A percentile compares a stretch with the other conserved stretches of the same genome.
Conservation (phyloP, 768 basidiomycete species). For the Mycena vitilis region DNA sequence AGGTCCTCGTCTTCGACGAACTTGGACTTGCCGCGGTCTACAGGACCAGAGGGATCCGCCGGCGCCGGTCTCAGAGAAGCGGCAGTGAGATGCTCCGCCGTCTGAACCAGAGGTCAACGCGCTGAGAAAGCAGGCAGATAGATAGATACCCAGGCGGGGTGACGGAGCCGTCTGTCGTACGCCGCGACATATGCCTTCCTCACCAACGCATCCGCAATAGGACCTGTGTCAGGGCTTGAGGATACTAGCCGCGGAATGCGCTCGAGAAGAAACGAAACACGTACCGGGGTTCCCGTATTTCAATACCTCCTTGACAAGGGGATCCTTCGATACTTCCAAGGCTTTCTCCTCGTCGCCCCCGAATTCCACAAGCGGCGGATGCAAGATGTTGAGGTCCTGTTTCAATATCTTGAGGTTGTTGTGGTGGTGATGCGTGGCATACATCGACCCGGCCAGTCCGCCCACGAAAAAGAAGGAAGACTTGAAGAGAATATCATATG, state of each 20-base stretch:
- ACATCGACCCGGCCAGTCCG: constrained; percentile 36
- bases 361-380: constrained; percentile 32
- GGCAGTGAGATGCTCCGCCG: constrained; percentile 93
- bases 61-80: constrained; percentile 65
- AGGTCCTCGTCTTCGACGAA: constrained; percentile 89
- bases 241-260: neutral
- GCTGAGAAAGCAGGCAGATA: neutral
- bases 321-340: constrained; percentile 29
- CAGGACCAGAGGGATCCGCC: constrained; percentile 52
- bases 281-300: constrained; percentile 88
- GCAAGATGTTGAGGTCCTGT: constrained; percentile 35
- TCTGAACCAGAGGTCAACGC: constrained; percentile 59
- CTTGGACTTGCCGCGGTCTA: constrained; percentile 78
- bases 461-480: constrained; percentile 31
- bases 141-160: constrained; percentile 89
- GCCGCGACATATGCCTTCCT: constrained; percentile 88
- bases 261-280: constrained; percentile 35
- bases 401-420: constrained; percentile 38
- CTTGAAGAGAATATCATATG: constrained; percentile 34
- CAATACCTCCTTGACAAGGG: constrained; percentile 51
- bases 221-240: constrained; percentile 63
- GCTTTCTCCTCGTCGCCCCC: constrained; percentile 24
- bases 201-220: constrained; percentile 81
- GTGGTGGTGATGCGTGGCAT: constrained; percentile 37
- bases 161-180: constrained; percentile 90